Base-by-base conservation (phyloP, 2,329 filamentous ascomycete species). In the Phaeoacremonium minimum region DNA sequence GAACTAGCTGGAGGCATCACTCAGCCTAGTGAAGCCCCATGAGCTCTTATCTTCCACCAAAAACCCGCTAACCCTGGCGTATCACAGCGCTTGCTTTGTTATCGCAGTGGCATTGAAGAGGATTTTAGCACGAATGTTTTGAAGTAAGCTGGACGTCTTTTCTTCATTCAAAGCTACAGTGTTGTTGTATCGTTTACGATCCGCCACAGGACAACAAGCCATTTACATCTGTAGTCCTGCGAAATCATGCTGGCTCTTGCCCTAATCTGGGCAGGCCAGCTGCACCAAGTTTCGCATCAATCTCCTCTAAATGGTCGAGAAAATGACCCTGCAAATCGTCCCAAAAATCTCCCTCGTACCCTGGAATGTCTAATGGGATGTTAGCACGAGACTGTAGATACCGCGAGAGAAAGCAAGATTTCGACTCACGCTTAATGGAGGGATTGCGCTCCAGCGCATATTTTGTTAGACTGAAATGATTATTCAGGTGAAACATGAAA, bases 401-500 rank as follows among this genome's bases (percentile, higher is more conserved):
- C 12, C 26, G n/a, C 15, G 28, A 12, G 5, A 19, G 26, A 12
- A 18, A 28, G 19, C 5, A 18, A 13, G 18, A 30, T 9, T 4
- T 14, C 7, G 20, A 6, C 40, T 40, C 14, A 42, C 40, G n/a
- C 5, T 37, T 33, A 13, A 42, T 42, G 28, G 36, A 34, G 15
- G 40, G 37, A 28, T 42, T 37, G 7, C 38, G 31, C 18, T 48
- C 44, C 5, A 44, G 40, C 5, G 46, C 47, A 22, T 41, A 53
- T 35, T 43, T 46, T 26, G 51, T 53, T n/a, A 52, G 37, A 12
- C 42, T 47, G 20, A 50, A 42, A 20, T 52, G 50, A 4, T 45
- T 48, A 18, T 44, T 47, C 19, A 51, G 39, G 12, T 53, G 49
- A 38, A 53, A 51, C 51, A 53, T 53, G 31, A 53, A 52, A 2